Evolutionary conservation across 495 filamentous ascomycete species (phyloP).

Genomic region (Mycothermus thermophilus): DNA sequence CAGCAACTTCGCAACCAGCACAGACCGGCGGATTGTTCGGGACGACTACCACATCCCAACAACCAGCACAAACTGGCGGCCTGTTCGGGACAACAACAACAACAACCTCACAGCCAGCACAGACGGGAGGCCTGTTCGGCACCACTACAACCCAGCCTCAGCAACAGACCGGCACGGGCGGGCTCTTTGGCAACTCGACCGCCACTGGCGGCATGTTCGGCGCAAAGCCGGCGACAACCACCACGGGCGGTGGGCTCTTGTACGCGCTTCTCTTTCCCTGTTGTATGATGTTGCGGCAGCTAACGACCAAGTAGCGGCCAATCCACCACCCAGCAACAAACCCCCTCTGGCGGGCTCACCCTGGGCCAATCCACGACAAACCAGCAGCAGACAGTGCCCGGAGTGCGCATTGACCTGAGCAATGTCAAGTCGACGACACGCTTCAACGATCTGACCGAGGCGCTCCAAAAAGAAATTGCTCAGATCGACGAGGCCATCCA

Average conservation of each 20-base stretch:
- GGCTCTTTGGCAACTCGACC: slow-evolving; percentile 20
- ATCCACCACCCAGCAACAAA: slow-evolving; percentile 12
- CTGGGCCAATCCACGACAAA: slow-evolving; percentile 33
- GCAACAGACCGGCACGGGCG: slow-evolving; percentile 12
- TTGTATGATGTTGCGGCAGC: background rate
- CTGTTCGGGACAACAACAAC: slow-evolving; percentile 12
- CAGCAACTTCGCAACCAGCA: background rate
- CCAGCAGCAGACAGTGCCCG: slow-evolving; percentile 43
- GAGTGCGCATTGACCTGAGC: slow-evolving; percentile 62
- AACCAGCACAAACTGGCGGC: slow-evolving; percentile 19
- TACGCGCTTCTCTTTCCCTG: slow-evolving; percentile 20
- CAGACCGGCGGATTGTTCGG: background rate
- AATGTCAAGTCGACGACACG: slow-evolving; percentile 75
- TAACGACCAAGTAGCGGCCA: slow-evolving; percentile 21
- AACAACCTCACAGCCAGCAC: slow-evolving; percentile 8
- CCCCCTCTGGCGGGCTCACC: slow-evolving; percentile 21
- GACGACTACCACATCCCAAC: background rate
- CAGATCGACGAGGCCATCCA: slow-evolving; percentile 60
- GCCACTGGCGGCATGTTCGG: slow-evolving; percentile 35
- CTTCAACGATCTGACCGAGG: slow-evolving; percentile 74
- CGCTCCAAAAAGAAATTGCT: slow-evolving; percentile 64
- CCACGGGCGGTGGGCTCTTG: slow-evolving; percentile 32
- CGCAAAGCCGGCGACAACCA: slow-evolving; percentile 16
- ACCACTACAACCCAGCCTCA: slow-evolving; percentile 10
- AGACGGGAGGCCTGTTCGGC: slow-evolving; percentile 21